Conservation (phyloP, 768 basidiomycete species). For the Psilocybe azurescens region DNA sequence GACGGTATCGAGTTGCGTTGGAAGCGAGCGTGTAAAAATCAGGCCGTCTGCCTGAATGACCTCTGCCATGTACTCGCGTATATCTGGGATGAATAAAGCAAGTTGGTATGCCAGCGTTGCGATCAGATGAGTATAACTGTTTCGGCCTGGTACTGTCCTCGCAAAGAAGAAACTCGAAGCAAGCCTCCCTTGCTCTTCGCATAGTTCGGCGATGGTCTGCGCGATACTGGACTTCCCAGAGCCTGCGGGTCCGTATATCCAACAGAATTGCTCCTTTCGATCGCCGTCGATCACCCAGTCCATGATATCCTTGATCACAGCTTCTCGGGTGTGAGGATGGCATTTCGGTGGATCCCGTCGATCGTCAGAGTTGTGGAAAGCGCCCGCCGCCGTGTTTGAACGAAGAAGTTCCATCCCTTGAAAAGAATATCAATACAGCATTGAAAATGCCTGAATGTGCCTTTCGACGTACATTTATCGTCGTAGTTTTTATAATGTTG, state of each 20-base stretch:
- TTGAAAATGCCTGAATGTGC: too few relatives aligned
- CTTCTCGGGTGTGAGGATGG: slow-evolving; percentile 5
- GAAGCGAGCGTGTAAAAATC: not conserved
- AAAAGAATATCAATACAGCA: slow-evolving; percentile 46
- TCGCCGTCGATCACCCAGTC: not conserved
- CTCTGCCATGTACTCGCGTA: not conserved
- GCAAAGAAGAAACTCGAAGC: slow-evolving; percentile 6
- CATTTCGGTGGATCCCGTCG: slow-evolving; percentile 5
- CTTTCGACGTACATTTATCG: too few relatives aligned
- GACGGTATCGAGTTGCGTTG: not conserved
- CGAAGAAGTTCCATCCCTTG: not conserved
- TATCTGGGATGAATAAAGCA: not conserved
- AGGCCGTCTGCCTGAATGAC: not conserved
- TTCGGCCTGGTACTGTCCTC: not conserved
- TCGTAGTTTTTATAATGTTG: too few relatives aligned
- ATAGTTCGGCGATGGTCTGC: not conserved
- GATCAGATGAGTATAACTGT: not conserved
- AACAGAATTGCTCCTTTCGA: not conserved
- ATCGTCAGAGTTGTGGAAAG: slow-evolving; percentile 2
- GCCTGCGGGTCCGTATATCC: slow-evolving; percentile 12
- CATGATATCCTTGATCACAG: slow-evolving; percentile 5
- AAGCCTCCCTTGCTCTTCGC: not conserved
- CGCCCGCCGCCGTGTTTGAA: not conserved
- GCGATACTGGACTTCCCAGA: slow-evolving; percentile 10
- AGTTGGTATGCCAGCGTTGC: not conserved